Evolutionary conservation across 225 moss, liverwort and hornwort genomes (phyloP).

Genomic region (Neckera pumila): DNA sequence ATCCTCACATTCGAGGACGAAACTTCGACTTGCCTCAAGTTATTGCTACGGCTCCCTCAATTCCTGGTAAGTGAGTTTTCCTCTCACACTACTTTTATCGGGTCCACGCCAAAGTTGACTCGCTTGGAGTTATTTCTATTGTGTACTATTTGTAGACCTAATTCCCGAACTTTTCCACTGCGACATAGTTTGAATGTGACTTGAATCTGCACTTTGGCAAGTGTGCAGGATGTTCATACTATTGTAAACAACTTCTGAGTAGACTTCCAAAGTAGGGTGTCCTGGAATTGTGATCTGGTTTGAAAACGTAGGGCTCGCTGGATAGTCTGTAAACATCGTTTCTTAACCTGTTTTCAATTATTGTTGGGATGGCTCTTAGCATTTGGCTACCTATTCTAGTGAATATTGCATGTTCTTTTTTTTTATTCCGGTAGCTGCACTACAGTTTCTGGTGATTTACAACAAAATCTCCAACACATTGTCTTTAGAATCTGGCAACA

Average conservation of each 20-base stretch:
- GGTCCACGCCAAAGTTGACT: neutral
- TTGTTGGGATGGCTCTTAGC: neutral
- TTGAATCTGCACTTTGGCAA: too few relatives aligned
- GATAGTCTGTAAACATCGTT: neutral
- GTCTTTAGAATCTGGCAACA: neutral
- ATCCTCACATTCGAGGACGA: slow-evolving; percentile 4
- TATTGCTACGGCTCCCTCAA: neutral
- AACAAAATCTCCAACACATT: neutral
- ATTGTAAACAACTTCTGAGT: neutral
- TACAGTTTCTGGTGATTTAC: neutral
- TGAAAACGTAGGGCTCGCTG: neutral
- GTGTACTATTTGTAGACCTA: neutral
- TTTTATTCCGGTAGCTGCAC: neutral
- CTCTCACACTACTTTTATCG: neutral
- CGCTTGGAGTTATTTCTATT: neutral
- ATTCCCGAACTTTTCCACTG: neutral
- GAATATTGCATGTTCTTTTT: neutral
- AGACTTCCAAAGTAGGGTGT: too few relatives aligned
- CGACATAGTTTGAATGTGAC: neutral
- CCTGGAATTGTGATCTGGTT: neutral
- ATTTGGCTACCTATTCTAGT: neutral
- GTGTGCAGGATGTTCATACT: neutral
- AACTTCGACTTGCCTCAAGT: slow-evolving; percentile 17
- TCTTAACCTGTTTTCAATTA: neutral
- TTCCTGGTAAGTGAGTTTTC: neutral